phyloP scores from a whole-genome alignment of 768 basidiomycete species.

The Hysterangium stoloniferum region DNA sequence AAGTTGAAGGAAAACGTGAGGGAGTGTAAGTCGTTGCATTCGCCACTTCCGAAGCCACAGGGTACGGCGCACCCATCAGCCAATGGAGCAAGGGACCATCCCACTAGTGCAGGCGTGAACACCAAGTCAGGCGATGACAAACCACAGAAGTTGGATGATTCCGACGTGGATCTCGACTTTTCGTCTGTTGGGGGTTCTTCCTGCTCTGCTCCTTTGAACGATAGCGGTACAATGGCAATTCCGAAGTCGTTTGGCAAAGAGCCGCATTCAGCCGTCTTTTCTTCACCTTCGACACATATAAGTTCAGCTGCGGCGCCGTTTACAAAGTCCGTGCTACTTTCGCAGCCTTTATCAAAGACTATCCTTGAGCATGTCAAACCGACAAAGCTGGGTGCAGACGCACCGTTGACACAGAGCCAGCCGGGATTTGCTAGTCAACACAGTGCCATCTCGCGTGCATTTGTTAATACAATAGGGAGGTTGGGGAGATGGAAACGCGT shows the following conservation, averaged over 20 bases:
- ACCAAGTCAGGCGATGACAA: background rate
- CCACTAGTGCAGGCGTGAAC: too few relatives aligned
- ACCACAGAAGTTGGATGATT: constrained; percentile 42
- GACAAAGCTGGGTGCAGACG: constrained; percentile 29
- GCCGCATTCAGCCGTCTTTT: background rate
- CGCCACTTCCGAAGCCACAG: constrained; percentile 25
- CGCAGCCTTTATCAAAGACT: constrained; percentile 51
- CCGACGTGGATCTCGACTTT: constrained; percentile 76
- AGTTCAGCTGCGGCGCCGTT: constrained; percentile 29
- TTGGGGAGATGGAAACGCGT: constrained; percentile 80
- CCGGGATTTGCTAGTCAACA: constrained; percentile 47
- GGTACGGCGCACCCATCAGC: background rate
- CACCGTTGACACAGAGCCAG: constrained; percentile 33
- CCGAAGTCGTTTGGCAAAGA: background rate
- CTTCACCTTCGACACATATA: background rate
- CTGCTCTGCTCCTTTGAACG: background rate
- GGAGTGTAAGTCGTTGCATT: constrained; percentile 68
- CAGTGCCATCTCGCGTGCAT: constrained; percentile 60
- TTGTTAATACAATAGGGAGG: constrained; percentile 76
- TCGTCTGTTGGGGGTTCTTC: constrained; percentile 39
- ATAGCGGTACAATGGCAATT: background rate
- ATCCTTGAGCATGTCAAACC: constrained; percentile 29
- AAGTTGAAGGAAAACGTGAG: constrained; percentile 78
- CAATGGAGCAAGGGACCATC: too few relatives aligned
- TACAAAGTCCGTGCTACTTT: constrained; percentile 48